A percentile compares a stretch with the other conserved stretches of the same genome.
Conservation (phyloP, 257 asterid genomes). For the Gynochthodes officinalis region DNA sequence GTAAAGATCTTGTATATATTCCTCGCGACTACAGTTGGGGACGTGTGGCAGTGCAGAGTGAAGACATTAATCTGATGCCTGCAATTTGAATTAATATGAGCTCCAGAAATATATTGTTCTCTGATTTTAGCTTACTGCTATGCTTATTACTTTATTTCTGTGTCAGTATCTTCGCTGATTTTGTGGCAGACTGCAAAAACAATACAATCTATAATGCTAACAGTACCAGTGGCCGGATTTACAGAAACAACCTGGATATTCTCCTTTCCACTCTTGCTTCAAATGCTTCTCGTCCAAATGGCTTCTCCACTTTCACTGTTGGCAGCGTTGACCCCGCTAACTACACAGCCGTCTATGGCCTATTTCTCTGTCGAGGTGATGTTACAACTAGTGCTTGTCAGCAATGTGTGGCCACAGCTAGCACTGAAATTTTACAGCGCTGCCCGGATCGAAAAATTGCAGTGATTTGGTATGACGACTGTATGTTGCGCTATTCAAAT, state of each 20-base stretch:
- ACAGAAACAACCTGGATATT: slow-evolving; percentile 4
- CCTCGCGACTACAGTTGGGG: no score
- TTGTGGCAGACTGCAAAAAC: no score
- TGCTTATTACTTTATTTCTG: no score
- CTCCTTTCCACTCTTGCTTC: slow-evolving; percentile 20
- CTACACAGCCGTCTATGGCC: slow-evolving; percentile 9
- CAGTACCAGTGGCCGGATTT: no score
- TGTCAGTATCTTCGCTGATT: no score
- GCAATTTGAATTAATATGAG: no score
- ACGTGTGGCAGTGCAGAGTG: no score
- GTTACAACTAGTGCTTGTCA: not conserved
- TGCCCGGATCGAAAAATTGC: slow-evolving; percentile 11
- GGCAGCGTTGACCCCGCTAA: slow-evolving; percentile 5
- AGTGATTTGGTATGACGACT: slow-evolving; percentile 13
- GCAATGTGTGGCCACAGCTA: slow-evolving; percentile 9
- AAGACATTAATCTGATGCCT: no score
- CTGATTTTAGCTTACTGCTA: no score
- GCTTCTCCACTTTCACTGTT: slow-evolving; percentile 19
- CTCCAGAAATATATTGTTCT: no score
- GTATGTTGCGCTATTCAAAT: slow-evolving; percentile 24
- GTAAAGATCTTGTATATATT: no score
- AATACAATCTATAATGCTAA: no score
- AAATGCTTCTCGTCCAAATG: slow-evolving; percentile 8
- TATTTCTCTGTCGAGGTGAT: slow-evolving; percentile 31
- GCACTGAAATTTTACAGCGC: not conserved